Percentiles rank a stretch among this genome's conserved stretches.
Evolutionary conservation across 768 basidiomycete species (phyloP).

Genomic region (Mycena epipterygia): DNA sequence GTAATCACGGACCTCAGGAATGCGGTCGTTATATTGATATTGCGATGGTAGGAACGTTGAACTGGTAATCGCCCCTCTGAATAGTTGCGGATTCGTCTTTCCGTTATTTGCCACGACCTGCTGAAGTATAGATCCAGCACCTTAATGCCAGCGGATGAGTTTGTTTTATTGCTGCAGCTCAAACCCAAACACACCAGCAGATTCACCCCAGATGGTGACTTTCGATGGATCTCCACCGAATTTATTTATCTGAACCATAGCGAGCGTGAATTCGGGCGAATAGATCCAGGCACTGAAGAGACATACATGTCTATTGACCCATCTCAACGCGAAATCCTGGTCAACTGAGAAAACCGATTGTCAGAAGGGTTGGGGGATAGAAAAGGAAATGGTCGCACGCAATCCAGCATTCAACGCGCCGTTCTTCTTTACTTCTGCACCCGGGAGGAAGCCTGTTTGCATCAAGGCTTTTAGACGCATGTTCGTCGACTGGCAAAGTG

Average conservation of each 20-base stretch:
- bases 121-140: constrained; percentile 52
- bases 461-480: background rate
- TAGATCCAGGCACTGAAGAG: background rate
- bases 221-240: constrained; percentile 38
- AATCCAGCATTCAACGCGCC: constrained; percentile 49
- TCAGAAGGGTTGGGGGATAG: background rate
- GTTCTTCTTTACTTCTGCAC: constrained; percentile 40
- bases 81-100: constrained; percentile 48
- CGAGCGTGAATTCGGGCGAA: background rate
- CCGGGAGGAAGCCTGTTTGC: constrained; percentile 45
- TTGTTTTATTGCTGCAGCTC: background rate
- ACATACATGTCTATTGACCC: constrained; percentile 48
- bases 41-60: constrained; percentile 49
- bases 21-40: constrained; percentile 46
- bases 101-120: constrained; percentile 49
- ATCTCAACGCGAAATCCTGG: constrained; percentile 46
- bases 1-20: constrained; percentile 26
- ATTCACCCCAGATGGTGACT: constrained; percentile 43
- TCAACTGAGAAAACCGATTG: constrained; percentile 40
- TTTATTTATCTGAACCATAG: constrained; percentile 21
- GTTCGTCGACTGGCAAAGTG: too few species aligned
- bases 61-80: constrained; percentile 49
- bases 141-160: constrained; percentile 13
- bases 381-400: constrained; percentile 32
- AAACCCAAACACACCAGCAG: constrained; percentile 26